Evolutionary conservation across 169 alveolate species (phyloP), one percentile per base, ranked within the genome.

Genomic region (Cytauxzoon felis): DNA sequence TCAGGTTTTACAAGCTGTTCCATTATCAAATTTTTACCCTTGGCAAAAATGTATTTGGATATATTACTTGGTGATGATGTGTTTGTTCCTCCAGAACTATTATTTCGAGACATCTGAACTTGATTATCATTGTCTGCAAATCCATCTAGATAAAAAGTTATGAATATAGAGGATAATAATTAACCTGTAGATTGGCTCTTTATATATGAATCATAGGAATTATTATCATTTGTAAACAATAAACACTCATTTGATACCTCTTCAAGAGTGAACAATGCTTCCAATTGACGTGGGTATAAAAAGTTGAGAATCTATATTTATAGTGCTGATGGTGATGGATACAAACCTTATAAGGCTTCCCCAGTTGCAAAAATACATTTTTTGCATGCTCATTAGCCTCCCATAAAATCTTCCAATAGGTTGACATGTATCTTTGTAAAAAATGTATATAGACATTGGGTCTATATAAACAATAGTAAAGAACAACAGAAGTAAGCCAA

Each of bases 321-420:
- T 36, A 1, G 9, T 52, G n/a, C 9, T 49, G 18, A 11, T 4
- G 27, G 18, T 54, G 26, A 18, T 1, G 2, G 4, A 4, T 41
- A 53, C n/a, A 13, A 30, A 47, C 36, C 61, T 76, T 76, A 64
- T 76, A 76, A 30, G 13, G 48, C 53, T 73, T 73, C 26, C 78
- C 84, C 24, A 73, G 53, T 57, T 61, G 84, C 33, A 60, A 21
- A 48, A 49, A 73, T 33, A 76, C 81, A 47, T 66, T 64, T 54
- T 76, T 76, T 16, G 80, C 71, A 57, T 76, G 81, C 50, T 76
- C 86, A 54, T 76, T 76, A 1, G 81, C 2, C 60, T 76, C 86
- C 86, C 86, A 76, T 19, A 76, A 50, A 13, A 76, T 76, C 52
- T 76, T 76, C 86, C 86, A 76, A 48, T 76, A 76, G 21, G 86